A percentile compares a stretch with the other conserved stretches of the same genome.
Evolutionary conservation across 202 grass and related monocot species (phyloP).

Genomic region (Digitaria exilis): DNA sequence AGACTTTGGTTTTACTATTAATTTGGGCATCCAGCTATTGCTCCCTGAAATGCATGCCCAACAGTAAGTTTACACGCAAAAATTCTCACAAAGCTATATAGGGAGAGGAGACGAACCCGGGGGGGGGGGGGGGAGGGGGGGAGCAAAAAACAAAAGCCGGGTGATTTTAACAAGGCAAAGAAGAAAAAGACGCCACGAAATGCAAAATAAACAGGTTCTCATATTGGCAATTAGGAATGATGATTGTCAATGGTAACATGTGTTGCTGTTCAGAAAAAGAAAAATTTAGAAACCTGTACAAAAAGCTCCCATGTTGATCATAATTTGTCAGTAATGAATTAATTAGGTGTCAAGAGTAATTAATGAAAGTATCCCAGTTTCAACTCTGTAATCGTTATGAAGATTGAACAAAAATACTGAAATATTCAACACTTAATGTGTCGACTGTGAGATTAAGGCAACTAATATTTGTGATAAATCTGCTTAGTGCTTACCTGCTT

Average conservation of each 20-base stretch:
- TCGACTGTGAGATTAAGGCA: neutral
- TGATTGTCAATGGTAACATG: neutral
- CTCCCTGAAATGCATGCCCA: conserved; percentile 35
- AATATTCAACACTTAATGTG: neutral
- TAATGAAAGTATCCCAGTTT: neutral
- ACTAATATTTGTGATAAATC: neutral
- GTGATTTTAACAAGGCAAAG: neutral
- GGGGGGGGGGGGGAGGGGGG: no score
- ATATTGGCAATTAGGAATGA: neutral
- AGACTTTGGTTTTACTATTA: conserved; percentile 63
- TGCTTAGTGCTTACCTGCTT: conserved; percentile 42
- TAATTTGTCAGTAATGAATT: neutral
- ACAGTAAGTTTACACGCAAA: conserved; percentile 11
- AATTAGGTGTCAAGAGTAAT: neutral
- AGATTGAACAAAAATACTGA: neutral
- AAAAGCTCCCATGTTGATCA: neutral
- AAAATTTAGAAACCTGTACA: neutral
- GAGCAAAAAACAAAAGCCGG: no score
- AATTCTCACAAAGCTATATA: neutral
- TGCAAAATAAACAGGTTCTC: neutral
- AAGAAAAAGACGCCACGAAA: neutral
- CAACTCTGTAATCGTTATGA: neutral
- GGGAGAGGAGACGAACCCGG: no score
- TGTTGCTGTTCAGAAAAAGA: neutral
- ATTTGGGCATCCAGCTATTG: conserved; percentile 49